Conservation (phyloP, 768 basidiomycete genomes). For the Lactifluus volemus region DNA sequence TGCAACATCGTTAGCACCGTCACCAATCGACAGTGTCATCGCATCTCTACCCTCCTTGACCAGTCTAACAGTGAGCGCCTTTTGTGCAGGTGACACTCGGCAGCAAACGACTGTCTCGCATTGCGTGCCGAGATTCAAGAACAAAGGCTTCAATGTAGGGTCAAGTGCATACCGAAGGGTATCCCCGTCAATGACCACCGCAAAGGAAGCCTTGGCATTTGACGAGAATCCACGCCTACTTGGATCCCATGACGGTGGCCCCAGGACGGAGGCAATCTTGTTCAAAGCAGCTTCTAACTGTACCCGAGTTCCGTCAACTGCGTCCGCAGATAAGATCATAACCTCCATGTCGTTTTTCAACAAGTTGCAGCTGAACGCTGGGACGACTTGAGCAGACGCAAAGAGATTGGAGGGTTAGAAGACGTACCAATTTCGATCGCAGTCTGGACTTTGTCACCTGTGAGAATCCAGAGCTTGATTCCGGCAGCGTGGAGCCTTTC, state of each 20-base stretch:
- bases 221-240: slow-evolving; percentile 56
- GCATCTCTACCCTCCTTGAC: slow-evolving; percentile 94
- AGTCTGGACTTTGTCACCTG: slow-evolving; percentile 96
- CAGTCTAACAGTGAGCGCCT: slow-evolving; percentile 92
- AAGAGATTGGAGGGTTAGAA: not conserved
- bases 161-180: slow-evolving; percentile 77
- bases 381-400: not conserved
- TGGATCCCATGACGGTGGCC: slow-evolving; percentile 58
- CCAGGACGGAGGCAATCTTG: slow-evolving; percentile 83
- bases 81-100: slow-evolving; percentile 95
- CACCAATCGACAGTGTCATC: slow-evolving; percentile 95
- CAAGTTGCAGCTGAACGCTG: slow-evolving; percentile 86
- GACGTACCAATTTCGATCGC: slow-evolving; percentile 84
- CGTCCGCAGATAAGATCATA: slow-evolving; percentile 91
- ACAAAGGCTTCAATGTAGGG: slow-evolving; percentile 70
- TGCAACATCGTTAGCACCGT: slow-evolving; percentile 96
- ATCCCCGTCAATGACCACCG: slow-evolving; percentile 95
- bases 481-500: slow-evolving; percentile 86
- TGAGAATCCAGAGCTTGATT: slow-evolving; percentile 97
- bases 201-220: slow-evolving; percentile 68
- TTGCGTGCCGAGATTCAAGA: slow-evolving; percentile 88
- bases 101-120: slow-evolving; percentile 98
- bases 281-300: slow-evolving; percentile 91
- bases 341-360: slow-evolving; percentile 92
- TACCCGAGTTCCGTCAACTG: slow-evolving; percentile 59